Conservation (phyloP, 805 yeast species). For the Ogataea philodendri region DNA sequence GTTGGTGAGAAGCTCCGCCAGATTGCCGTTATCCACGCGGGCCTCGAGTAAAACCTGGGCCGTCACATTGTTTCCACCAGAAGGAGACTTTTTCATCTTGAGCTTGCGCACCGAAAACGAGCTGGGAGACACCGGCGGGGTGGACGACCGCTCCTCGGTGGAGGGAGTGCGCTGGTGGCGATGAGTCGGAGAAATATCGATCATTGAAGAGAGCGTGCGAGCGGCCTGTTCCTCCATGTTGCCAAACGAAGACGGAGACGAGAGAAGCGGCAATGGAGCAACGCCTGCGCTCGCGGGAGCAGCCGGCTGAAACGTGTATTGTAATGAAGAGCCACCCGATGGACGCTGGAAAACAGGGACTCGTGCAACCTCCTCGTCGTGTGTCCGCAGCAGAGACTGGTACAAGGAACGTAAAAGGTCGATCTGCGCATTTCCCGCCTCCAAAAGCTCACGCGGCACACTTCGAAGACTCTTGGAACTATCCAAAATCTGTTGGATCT, state of each 20-base stretch:
- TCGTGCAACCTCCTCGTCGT: conserved; percentile 15
- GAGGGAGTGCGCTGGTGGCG: conserved; percentile 8
- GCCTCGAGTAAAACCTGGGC: conserved; percentile 9
- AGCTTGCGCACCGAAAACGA: conserved; percentile 21
- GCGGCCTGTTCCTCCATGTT: conserved; percentile 32
- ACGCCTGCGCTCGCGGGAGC: conserved; percentile 2
- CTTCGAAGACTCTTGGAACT: conserved; percentile 10
- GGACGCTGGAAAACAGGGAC: conserved; percentile 6
- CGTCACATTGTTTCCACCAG: conserved; percentile 3
- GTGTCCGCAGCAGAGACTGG: conserved; percentile 18
- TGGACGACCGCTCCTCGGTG: conserved; percentile 17
- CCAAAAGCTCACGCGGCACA: conserved; percentile 21
- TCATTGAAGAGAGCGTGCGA: conserved; percentile 29
- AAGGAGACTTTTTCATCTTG: conserved; percentile 21
- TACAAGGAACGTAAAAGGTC: conserved; percentile 15
- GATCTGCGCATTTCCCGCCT: conserved; percentile 20
- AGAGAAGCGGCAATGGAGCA: conserved; percentile 6
- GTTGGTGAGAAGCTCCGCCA: conserved; percentile 5
- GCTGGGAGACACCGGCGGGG: conserved; percentile 27
- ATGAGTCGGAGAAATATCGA: conserved; percentile 11
- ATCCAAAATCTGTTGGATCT: conserved; percentile 19
- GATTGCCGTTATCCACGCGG: conserved; percentile 3
- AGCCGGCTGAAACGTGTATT: conserved; percentile 7
- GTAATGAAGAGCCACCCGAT: conserved; percentile 7
- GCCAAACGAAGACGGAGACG: conserved; percentile 10